Evolutionary conservation across 2,329 filamentous ascomycete species (phyloP).

Genomic region (Ophiostoma montium): DNA sequence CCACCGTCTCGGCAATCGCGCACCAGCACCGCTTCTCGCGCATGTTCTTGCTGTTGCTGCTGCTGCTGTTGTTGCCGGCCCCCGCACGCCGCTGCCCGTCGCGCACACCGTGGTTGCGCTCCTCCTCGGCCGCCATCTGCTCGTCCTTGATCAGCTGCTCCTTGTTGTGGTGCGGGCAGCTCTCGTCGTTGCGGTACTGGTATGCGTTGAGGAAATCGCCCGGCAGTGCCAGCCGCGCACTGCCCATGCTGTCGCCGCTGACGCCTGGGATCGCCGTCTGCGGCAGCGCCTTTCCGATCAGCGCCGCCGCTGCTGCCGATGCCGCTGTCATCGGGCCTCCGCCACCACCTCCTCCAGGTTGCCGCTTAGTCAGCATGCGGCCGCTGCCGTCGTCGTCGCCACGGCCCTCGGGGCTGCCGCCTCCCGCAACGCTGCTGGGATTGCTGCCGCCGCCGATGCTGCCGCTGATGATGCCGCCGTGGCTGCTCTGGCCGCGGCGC

Average conservation of each 20-base stretch:
- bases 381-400: not conserved
- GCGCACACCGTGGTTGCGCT: not conserved
- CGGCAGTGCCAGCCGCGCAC: constrained; percentile 25
- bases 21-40: constrained; percentile 20
- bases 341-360: not conserved
- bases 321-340: too few species aligned
- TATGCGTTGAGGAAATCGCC: constrained; percentile 33
- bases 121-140: constrained; percentile 1
- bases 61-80: too few species aligned
- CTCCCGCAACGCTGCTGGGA: constrained; percentile 1
- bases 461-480: constrained; percentile 2
- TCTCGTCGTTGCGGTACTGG: constrained; percentile 15
- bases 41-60: not conserved
- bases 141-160: constrained; percentile 6
- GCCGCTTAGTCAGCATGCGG: not conserved
- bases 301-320: not conserved
- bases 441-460: constrained; percentile 5
- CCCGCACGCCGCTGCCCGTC: not conserved
- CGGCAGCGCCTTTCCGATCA: not conserved
- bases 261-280: constrained; percentile 7
- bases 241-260: constrained; percentile 10
- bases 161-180: constrained; percentile 13
- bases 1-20: constrained; percentile 16
- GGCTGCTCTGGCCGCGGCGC: constrained; percentile 4
- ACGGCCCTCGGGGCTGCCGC: not conserved